A percentile compares a stretch with the other conserved stretches of the same genome.
Evolutionary conservation across 495 filamentous ascomycete genomes (phyloP).

Genomic region (Penicillium soppii): DNA sequence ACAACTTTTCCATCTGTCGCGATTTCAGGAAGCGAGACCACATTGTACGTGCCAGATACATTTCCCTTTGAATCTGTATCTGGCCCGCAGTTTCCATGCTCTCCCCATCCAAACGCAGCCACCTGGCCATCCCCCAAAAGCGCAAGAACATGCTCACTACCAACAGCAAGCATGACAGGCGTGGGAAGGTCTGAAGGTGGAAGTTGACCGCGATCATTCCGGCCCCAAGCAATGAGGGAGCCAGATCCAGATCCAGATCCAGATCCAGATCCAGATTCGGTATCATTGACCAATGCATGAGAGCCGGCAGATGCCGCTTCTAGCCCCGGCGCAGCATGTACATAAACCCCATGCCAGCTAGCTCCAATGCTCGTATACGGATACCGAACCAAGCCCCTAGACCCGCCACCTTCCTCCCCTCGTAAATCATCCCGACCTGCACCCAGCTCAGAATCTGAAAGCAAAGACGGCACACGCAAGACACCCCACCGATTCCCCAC

Average conservation of each 20-base stretch:
- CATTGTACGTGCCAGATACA: constrained; percentile 62
- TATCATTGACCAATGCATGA: neutral
- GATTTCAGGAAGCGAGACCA: constrained; percentile 50
- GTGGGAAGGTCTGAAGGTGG: constrained; percentile 55
- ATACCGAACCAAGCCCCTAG: neutral
- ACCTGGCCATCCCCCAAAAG: constrained; percentile 59
- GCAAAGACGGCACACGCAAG: constrained; percentile 36
- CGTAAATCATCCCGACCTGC: neutral
- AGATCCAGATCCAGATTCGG: neutral
- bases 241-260: neutral
- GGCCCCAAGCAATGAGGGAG: constrained; percentile 55
- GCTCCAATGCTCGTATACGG: constrained; percentile 50
- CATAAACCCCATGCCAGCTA: constrained; percentile 80
- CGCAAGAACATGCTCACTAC: constrained; percentile 83
- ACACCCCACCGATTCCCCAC: constrained; percentile 63
- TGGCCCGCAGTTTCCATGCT: constrained; percentile 93
- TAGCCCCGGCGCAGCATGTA: constrained; percentile 34
- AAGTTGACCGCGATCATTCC: constrained; percentile 80
- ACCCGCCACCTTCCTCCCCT: neutral
- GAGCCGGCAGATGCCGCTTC: neutral
- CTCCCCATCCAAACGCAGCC: constrained; percentile 89
- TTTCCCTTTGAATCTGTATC: constrained; percentile 58
- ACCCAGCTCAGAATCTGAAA: constrained; percentile 23
- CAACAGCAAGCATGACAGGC: constrained; percentile 62
- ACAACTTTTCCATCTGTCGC: constrained; percentile 34